These are phyloP conservation scores for Breviolum minutum DNA, from an alignment of 73 alveolate genomes.

Conservation along the genomic window DNA sequence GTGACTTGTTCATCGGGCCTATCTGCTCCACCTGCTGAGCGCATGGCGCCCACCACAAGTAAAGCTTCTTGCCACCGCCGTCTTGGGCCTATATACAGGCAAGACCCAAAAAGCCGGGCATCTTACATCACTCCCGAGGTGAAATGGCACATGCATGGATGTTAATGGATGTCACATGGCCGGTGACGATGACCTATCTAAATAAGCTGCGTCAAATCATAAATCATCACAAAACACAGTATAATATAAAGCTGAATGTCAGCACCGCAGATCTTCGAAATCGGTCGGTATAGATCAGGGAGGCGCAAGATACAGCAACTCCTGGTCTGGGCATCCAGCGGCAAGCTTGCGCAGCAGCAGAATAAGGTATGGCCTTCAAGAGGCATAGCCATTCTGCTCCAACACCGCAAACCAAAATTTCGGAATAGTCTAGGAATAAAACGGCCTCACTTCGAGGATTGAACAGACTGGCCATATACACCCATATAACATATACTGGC, in stretches of 20 bases:
- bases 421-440: too few species aligned
- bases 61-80: conserved; percentile 64
- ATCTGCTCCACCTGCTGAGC: conserved; percentile 38
- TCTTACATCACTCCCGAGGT: neutral
- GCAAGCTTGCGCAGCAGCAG: conserved; percentile 51
- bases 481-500: too few species aligned
- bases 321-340: neutral
- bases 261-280: too few species aligned
- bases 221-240: too few species aligned
- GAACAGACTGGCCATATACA: too few species aligned
- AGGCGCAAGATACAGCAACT: neutral
- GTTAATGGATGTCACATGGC: neutral
- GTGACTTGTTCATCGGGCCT: neutral
- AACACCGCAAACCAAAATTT: too few species aligned
- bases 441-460: too few species aligned
- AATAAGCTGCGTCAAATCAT: too few species aligned
- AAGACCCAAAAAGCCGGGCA: neutral
- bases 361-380: conserved; percentile 30
- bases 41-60: conserved; percentile 55
- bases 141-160: neutral
- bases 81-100: conserved; percentile 30
- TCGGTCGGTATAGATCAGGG: neutral
- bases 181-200: neutral
- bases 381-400: too few species aligned
- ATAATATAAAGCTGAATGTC: too few species aligned